These are phyloP conservation scores for Fabrea salina DNA, from an alignment of 169 alveolate species.

Conservation along the genomic window DNA sequence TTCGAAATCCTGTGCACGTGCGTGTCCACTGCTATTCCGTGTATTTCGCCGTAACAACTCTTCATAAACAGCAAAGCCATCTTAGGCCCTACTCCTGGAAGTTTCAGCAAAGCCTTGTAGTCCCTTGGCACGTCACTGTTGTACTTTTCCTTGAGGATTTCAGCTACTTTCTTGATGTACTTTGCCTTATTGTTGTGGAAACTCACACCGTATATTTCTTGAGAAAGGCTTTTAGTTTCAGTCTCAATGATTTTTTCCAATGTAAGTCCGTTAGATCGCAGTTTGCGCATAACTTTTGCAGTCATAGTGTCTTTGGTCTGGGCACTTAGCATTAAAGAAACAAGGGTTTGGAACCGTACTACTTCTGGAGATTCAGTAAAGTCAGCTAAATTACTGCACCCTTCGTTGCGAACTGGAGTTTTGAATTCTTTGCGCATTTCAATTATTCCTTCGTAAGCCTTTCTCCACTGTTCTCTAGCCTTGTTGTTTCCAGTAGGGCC, in stretches of 20 bases:
- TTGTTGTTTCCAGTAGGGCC: slow-evolving; percentile 5
- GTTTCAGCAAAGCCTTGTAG: slow-evolving; percentile 77
- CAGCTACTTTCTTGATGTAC: slow-evolving; percentile 83
- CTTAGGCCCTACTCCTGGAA: slow-evolving; percentile 96
- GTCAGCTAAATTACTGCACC: slow-evolving; percentile 19
- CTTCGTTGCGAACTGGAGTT: slow-evolving; percentile 39
- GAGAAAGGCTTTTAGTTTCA: slow-evolving; percentile 73
- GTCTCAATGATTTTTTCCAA: slow-evolving; percentile 53
- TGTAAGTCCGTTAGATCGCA: slow-evolving; percentile 52
- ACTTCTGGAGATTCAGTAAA: not conserved
- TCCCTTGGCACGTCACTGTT: slow-evolving; percentile 89
- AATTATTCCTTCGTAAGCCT: not conserved
- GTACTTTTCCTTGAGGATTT: slow-evolving; percentile 76
- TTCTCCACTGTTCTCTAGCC: slow-evolving; percentile 2
- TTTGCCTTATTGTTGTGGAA: slow-evolving; percentile 92
- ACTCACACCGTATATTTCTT: slow-evolving; percentile 88
- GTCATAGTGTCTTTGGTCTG: slow-evolving; percentile 76
- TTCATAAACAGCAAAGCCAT: slow-evolving; percentile 90
- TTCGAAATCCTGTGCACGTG: slow-evolving; percentile 91
- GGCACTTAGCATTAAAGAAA: slow-evolving; percentile 61
- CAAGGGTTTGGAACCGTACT: slow-evolving; percentile 48
- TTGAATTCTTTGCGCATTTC: slow-evolving; percentile 4
- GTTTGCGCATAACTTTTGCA: slow-evolving; percentile 47
- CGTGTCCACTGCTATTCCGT: slow-evolving; percentile 92
- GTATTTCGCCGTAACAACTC: slow-evolving; percentile 63